Base-by-base conservation (phyloP, 2,329 filamentous ascomycete species). In the Purpureocillium takamizusanense region DNA sequence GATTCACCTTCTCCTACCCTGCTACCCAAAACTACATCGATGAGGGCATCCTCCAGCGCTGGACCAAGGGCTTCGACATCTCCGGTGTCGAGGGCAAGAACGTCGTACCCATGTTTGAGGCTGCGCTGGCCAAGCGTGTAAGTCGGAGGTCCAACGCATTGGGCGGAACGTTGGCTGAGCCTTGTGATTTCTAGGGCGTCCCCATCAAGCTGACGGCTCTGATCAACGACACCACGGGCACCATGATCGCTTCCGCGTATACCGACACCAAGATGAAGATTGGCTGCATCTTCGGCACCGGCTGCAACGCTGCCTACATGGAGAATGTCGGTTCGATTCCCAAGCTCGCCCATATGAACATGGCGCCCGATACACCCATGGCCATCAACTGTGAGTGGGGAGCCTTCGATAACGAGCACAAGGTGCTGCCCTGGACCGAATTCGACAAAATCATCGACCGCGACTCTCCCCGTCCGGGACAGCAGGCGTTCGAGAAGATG, bases 361-460 rank as follows among this genome's bases (percentile, higher is more conserved):
- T 97, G 29, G 84, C 88, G 36, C 70, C 86, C 1, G 81, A 92
- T 44, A 79, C 79, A 43, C 87, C 83, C 34, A 94, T 95, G 73
- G 88, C 87, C 37, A 95, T 97, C 68, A 95, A 95, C 71, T 95
- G 89, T 69, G 90, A 97, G 62, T 95, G 89, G 76, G 90, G 90
- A 48, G 89, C 90, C 27, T 95, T 97, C 55, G 90, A 95, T 63
- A 95, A 95, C 61, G 86, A 94, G 63, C 83, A 90, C 67, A 74
- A 83, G 53, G 83, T 95, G 39, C 80, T 95, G 11, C 89, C 89
- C 11, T 76, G 80, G 39, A 95, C 89, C 18, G 76, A 76, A 41
- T 95, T 92, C 62, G 90, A 97, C 59, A 69, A 85, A 43, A 78
- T 82, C 49, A 86, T 97, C 54, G 90, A 97, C 68, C 81, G 86